Evolutionary conservation across 495 filamentous ascomycete species (phyloP).

Genomic region (Tuber umbilicatum): DNA sequence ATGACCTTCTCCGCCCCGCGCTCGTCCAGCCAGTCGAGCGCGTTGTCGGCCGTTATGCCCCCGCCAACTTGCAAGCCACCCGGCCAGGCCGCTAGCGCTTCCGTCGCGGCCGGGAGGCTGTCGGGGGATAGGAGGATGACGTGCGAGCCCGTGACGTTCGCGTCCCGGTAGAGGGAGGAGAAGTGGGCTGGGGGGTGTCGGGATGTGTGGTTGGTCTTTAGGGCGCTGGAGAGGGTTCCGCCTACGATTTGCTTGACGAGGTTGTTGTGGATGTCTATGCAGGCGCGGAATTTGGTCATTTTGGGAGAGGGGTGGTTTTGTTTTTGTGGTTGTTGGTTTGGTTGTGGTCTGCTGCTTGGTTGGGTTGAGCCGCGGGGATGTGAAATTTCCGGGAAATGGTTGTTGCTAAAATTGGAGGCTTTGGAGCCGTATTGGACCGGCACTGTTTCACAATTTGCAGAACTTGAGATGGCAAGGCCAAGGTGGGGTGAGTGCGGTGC

Average conservation of each 20-base stretch:
- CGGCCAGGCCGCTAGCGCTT: constrained; percentile 71
- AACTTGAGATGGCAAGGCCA: background rate
- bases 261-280: constrained; percentile 93
- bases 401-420: background rate
- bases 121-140: constrained; percentile 92
- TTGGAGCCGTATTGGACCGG: background rate
- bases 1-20: constrained; percentile 80
- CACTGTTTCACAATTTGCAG: background rate
- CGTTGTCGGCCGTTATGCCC: constrained; percentile 80
- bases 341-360: background rate
- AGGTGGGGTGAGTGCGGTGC: background rate
- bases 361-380: background rate
- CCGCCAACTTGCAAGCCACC: constrained; percentile 78
- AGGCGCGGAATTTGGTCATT: constrained; percentile 94
- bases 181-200: constrained; percentile 72
- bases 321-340: background rate
- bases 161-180: constrained; percentile 66
- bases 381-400: background rate
- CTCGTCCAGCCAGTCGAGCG: constrained; percentile 68
- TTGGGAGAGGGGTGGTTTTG: constrained; percentile 20
- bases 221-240: constrained; percentile 41
- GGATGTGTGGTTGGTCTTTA: constrained; percentile 89
- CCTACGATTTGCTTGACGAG: constrained; percentile 92
- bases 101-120: constrained; percentile 70
- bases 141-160: constrained; percentile 70